These are phyloP conservation scores for Mollisia scopiformis DNA, from an alignment of 2,329 filamentous ascomycete species.

Conservation along the genomic window DNA sequence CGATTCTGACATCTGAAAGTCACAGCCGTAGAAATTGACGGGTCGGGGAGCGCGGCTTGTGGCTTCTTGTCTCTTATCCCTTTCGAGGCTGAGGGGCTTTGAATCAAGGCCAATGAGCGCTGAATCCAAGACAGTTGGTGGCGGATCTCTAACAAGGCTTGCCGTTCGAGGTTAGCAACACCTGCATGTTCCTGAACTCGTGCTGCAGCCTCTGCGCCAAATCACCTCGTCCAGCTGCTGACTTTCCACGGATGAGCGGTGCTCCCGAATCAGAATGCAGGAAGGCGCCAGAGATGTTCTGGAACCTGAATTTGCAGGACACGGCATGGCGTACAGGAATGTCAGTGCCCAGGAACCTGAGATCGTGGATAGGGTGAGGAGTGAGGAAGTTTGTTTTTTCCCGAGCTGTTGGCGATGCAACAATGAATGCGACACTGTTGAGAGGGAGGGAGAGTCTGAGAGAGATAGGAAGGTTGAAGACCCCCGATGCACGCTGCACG, in stretches of 20 bases:
- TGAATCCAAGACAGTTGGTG: background rate
- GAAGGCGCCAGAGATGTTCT: conserved; percentile 1
- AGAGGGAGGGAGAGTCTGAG: too few relatives aligned
- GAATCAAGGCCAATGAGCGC: background rate
- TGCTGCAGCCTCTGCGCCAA: conserved; percentile 3
- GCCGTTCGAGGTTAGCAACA: background rate
- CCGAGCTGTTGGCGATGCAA: background rate
- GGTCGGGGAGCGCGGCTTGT: background rate
- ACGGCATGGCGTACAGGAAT: background rate
- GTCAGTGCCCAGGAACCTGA: background rate
- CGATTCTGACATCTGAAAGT: background rate
- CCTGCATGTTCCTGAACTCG: conserved; percentile 3
- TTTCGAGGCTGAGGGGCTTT: conserved; percentile 2
- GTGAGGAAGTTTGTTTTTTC: background rate
- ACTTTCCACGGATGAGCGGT: background rate
- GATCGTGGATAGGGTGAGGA: background rate
- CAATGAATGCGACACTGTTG: too few relatives aligned
- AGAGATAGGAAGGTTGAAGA: background rate
- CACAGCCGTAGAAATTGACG: background rate
- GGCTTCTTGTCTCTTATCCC: background rate
- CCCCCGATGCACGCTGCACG: background rate
- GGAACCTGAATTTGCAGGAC: background rate
- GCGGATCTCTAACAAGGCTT: conserved; percentile 3
- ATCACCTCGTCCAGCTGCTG: conserved; percentile 1
- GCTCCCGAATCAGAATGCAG: conserved; percentile 3